phyloP scores from a whole-genome alignment of 495 filamentous ascomycete species.

The Tuber melanosporum region DNA sequence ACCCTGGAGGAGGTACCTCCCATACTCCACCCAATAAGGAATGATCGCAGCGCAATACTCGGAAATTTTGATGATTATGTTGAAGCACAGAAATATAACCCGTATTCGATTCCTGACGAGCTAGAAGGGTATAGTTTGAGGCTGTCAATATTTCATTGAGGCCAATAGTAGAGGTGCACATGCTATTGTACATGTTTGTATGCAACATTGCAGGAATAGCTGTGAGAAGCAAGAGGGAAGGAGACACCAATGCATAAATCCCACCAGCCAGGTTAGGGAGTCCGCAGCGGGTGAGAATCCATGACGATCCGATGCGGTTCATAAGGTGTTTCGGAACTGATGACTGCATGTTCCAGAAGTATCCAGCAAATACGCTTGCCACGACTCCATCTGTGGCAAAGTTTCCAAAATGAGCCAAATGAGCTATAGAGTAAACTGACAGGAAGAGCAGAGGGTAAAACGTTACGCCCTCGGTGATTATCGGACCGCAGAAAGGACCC shows the following conservation, averaged over 20 bases:
- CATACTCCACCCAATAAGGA: constrained; percentile 93
- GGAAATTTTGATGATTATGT: constrained; percentile 60
- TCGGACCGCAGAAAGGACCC: constrained; percentile 63
- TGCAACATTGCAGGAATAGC: constrained; percentile 48
- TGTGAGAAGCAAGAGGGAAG: constrained; percentile 59
- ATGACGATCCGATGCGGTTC: constrained; percentile 54
- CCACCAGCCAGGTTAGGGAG: constrained; percentile 60
- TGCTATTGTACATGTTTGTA: constrained; percentile 59
- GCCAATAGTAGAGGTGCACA: constrained; percentile 54
- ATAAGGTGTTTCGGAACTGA: constrained; percentile 49
- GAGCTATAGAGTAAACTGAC: constrained; percentile 57
- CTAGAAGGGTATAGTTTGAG: constrained; percentile 59
- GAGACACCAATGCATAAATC: constrained; percentile 58
- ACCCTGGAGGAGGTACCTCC: constrained; percentile 53
- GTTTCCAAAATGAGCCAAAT: constrained; percentile 17
- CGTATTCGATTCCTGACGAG: constrained; percentile 73
- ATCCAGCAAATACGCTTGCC: constrained; percentile 49
- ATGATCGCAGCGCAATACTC: constrained; percentile 87
- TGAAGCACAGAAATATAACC: constrained; percentile 91
- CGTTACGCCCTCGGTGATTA: constrained; percentile 64
- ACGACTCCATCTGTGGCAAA: constrained; percentile 26
- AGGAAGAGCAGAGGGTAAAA: constrained; percentile 67
- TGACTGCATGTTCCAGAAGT: constrained; percentile 58
- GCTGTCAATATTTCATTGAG: constrained; percentile 58
- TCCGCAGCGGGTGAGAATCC: constrained; percentile 62